Evolutionary conservation across 2,329 filamentous ascomycete genomes (phyloP).

Genomic region (Calonectria pteridis): DNA sequence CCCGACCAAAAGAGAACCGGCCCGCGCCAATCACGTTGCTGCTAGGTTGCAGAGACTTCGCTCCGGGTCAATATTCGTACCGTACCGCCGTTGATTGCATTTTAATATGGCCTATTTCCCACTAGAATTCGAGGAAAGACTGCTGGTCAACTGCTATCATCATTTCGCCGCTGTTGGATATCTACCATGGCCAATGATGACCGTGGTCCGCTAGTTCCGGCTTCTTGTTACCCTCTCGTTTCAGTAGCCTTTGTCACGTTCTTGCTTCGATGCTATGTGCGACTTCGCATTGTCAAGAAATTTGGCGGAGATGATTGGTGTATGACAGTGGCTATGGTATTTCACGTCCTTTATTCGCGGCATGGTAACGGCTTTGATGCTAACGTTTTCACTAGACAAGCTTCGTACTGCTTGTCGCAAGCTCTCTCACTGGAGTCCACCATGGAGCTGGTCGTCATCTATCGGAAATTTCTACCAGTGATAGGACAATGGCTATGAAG

Average conservation of each 20-base stretch:
- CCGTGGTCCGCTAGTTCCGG: conserved; percentile 51
- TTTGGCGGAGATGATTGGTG: conserved; percentile 15
- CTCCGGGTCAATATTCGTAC: not conserved
- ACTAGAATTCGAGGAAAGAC: not conserved
- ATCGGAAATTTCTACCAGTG: conserved; percentile 42
- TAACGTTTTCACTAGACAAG: conserved; percentile 40
- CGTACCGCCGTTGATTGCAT: not conserved
- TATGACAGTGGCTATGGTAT: conserved; percentile 52
- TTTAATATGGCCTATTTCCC: not conserved
- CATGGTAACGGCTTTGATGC: not conserved
- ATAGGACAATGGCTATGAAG: conserved; percentile 51
- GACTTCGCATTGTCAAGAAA: not conserved
- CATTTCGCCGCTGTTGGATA: not conserved
- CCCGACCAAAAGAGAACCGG: not conserved
- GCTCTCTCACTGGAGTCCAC: conserved; percentile 51
- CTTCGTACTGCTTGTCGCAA: conserved; percentile 52
- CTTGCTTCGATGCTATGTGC: conserved; percentile 33
- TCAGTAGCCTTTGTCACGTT: conserved; percentile 44
- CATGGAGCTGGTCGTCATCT: conserved; percentile 57
- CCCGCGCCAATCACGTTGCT: not conserved
- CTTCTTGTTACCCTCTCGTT: conserved; percentile 48
- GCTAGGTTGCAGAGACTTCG: no score
- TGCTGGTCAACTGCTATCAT: not conserved
- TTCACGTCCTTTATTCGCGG: not conserved
- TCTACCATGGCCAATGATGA: conserved; percentile 44